Conservation (phyloP, 2,329 filamentous ascomycete species). For the Colletotrichum destructivum region DNA sequence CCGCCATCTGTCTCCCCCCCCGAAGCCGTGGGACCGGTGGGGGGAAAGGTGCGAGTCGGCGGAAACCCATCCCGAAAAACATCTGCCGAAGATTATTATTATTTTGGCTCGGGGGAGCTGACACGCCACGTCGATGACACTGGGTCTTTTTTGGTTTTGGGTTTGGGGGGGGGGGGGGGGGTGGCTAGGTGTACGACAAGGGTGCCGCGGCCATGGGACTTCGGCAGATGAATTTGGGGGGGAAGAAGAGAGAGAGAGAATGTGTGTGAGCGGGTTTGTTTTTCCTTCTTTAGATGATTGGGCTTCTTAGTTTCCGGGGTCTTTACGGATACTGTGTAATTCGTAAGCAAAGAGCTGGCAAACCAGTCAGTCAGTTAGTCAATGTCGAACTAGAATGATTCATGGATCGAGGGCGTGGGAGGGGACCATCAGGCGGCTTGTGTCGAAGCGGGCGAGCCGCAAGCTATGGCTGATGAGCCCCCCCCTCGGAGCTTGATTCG, state of each 20-base stretch:
- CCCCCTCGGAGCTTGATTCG: background rate
- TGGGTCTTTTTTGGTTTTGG: background rate
- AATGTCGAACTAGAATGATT: too few species aligned
- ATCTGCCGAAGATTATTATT: conserved; percentile 35
- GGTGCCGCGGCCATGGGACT: conserved; percentile 24
- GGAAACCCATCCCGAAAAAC: background rate
- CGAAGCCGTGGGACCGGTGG: background rate
- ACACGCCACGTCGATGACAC: conserved; percentile 28
- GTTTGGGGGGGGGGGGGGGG: conserved; percentile 6
- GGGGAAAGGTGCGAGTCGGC: background rate
- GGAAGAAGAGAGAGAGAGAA: background rate
- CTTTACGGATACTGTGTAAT: too few species aligned
- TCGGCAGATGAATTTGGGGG: conserved; percentile 35
- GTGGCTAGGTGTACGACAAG: background rate
- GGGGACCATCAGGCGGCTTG: background rate
- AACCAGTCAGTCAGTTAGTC: too few species aligned
- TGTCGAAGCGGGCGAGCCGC: background rate
- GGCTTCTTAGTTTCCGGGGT: background rate
- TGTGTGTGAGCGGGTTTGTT: conserved; percentile 14
- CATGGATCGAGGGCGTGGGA: background rate
- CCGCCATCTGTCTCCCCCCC: background rate
- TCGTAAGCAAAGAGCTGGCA: too few species aligned
- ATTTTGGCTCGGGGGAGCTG: conserved; percentile 27
- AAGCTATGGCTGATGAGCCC: too few species aligned
- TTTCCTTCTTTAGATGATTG: background rate